Conservation (phyloP, 768 basidiomycete genomes). For the Phanerochaete sordida region DNA sequence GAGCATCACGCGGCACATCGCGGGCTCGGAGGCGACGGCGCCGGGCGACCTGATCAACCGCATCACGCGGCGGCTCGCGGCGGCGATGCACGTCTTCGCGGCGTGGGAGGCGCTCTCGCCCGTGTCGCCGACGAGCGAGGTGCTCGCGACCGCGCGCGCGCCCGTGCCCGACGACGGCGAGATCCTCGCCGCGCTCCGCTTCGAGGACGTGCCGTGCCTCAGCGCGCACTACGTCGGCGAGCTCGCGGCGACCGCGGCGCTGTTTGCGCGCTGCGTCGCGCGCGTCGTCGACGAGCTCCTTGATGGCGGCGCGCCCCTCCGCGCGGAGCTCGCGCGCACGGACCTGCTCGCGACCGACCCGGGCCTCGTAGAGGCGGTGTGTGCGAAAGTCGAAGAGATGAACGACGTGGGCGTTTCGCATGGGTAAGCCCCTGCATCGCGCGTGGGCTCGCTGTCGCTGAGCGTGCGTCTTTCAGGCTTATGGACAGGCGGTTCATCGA, state of each 20-base stretch:
- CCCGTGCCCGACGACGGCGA: neutral
- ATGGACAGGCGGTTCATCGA: constrained; percentile 9
- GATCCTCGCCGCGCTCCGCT: neutral
- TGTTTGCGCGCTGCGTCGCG: constrained; percentile 13
- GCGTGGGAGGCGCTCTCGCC: too few relatives aligned
- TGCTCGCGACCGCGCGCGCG: neutral
- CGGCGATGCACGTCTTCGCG: neutral
- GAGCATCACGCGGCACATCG: neutral
- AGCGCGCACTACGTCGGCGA: constrained; percentile 18
- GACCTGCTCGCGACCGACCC: neutral
- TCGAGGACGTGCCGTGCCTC: constrained; percentile 8
- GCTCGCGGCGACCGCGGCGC: constrained; percentile 14
- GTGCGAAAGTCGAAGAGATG: constrained; percentile 14
- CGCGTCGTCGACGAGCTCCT: constrained; percentile 22
- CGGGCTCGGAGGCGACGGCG: neutral
- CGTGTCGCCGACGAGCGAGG: neutral
- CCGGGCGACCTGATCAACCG: neutral
- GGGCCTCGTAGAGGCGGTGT: neutral
- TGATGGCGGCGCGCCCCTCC: neutral
- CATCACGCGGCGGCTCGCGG: neutral
- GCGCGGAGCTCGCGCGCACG: neutral
- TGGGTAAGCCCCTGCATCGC: constrained; percentile 4
- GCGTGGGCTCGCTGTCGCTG: too few relatives aligned
- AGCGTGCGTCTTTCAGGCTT: too few relatives aligned
- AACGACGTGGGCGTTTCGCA: constrained; percentile 3